A percentile compares a stretch with the other conserved stretches of the same genome.
Evolutionary conservation across 495 filamentous ascomycete genomes (phyloP).

Genomic region (Venustampulla echinocandica): DNA sequence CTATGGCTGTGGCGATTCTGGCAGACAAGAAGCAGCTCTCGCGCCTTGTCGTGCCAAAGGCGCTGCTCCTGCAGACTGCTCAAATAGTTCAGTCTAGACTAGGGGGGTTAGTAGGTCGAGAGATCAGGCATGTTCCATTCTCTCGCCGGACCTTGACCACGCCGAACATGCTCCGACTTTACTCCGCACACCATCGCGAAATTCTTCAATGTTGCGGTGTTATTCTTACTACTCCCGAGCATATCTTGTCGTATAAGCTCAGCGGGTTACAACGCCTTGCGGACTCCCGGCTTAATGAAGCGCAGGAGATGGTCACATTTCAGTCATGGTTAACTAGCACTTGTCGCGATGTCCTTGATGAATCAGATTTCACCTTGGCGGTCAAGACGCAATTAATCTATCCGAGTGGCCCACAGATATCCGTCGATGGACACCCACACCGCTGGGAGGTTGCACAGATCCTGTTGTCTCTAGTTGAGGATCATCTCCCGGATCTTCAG

Average conservation of each 20-base stretch:
- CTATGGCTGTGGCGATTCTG: slow-evolving; percentile 41
- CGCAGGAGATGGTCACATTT: slow-evolving; percentile 32
- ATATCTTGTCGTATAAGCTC: slow-evolving; percentile 44
- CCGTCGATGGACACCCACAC: slow-evolving; percentile 41
- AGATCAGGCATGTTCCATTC: slow-evolving; percentile 41
- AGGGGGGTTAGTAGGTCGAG: slow-evolving; percentile 38
- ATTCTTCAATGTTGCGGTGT: slow-evolving; percentile 28
- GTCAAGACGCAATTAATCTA: slow-evolving; percentile 41
- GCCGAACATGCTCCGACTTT: slow-evolving; percentile 26
- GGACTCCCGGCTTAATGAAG: slow-evolving; percentile 30
- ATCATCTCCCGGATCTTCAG: slow-evolving; percentile 29
- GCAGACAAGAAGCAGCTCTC: slow-evolving; percentile 36
- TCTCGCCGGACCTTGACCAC: slow-evolving; percentile 35
- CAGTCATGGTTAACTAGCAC: slow-evolving; percentile 38
- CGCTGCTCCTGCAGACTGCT: slow-evolving; percentile 42
- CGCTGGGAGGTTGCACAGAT: slow-evolving; percentile 37
- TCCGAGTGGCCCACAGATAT: slow-evolving; percentile 37
- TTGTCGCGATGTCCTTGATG: slow-evolving; percentile 48
- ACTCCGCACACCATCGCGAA: slow-evolving; percentile 28
- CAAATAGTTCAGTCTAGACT: slow-evolving; percentile 39
- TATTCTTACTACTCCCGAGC: slow-evolving; percentile 42
- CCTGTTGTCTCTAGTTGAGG: slow-evolving; percentile 27
- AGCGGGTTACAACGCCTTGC: slow-evolving; percentile 39
- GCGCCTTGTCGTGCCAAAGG: slow-evolving; percentile 42
- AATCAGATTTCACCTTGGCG: slow-evolving; percentile 45